Percentiles rank a stretch among this genome's conserved stretches.
Evolutionary conservation across 257 asterid species (phyloP).

Genomic region (Jacaranda mimosifolia): DNA sequence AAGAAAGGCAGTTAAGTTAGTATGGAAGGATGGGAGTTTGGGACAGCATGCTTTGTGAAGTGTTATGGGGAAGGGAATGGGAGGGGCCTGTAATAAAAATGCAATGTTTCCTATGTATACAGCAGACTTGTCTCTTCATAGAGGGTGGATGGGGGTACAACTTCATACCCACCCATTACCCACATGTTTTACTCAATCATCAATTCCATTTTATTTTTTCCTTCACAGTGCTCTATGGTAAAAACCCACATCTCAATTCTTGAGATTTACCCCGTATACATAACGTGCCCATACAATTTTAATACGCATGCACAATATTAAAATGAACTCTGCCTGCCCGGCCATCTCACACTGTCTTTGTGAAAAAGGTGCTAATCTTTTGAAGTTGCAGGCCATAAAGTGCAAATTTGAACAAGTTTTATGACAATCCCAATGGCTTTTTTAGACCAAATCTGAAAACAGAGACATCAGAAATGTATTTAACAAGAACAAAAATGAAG

Average conservation of each 20-base stretch:
- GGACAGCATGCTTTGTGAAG: conserved; percentile 43
- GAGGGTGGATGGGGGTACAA: conserved; percentile 51
- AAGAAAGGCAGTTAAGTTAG: not conserved
- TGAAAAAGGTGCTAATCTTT: conserved; percentile 62
- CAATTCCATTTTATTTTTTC: conserved; percentile 19
- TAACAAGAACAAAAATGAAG: no score
- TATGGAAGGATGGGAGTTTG: conserved; percentile 10
- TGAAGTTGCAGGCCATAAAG: conserved; percentile 44
- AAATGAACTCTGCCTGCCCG: conserved; percentile 23
- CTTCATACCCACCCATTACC: conserved; percentile 44
- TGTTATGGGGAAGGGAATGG: conserved; percentile 40
- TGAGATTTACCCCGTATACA: conserved; percentile 35
- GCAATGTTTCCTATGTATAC: conserved; percentile 63
- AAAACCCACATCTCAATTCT: conserved; percentile 23
- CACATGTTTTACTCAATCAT: conserved; percentile 37
- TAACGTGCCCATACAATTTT: conserved; percentile 35
- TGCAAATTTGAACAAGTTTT: conserved; percentile 23
- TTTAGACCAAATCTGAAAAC: not conserved
- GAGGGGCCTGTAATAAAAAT: conserved; percentile 27
- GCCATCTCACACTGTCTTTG: conserved; percentile 45
- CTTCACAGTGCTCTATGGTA: conserved; percentile 56
- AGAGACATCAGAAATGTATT: no score
- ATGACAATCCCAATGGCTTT: conserved; percentile 41
- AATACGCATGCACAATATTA: conserved; percentile 53
- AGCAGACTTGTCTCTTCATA: conserved; percentile 54